Percentiles rank a stretch among this genome's conserved stretches.
Conservation (phyloP, 306 rosid genomes). For the Prunus padus region DNA sequence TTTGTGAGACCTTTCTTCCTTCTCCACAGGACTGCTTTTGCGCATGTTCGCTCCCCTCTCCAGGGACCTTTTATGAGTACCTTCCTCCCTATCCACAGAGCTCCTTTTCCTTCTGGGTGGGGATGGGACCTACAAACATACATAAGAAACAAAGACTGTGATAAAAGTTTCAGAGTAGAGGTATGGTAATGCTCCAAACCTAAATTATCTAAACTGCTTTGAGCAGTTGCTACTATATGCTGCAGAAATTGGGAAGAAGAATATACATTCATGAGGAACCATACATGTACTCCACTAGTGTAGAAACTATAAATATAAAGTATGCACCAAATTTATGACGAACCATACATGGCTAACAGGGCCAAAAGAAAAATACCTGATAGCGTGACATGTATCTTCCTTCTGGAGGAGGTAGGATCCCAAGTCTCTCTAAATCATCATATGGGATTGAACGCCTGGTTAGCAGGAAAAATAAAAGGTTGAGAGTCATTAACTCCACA, state of each 20-base stretch:
- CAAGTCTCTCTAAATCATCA: constrained; percentile 72
- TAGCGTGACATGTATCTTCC: constrained; percentile 82
- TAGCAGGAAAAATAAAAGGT: constrained; percentile 16
- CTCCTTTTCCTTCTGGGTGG: constrained; percentile 69
- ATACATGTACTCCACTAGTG: no score
- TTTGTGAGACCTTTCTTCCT: constrained; percentile 25
- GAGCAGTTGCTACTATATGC: neutral
- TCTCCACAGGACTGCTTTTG: constrained; percentile 27
- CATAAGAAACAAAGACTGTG: neutral
- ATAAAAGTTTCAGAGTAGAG: neutral
- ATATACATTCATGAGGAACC: neutral
- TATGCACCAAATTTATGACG: neutral
- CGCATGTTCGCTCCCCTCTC: constrained; percentile 29
- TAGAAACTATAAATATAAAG: no score
- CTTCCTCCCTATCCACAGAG: constrained; percentile 38
- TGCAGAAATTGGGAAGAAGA: neutral
- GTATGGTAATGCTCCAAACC: neutral
- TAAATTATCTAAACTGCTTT: neutral
- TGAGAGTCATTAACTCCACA: neutral
- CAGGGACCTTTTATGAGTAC: constrained; percentile 28
- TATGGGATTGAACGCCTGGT: constrained; percentile 76
- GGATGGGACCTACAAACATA: constrained; percentile 60
- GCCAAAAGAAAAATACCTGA: constrained; percentile 49
- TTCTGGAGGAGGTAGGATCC: constrained; percentile 90
- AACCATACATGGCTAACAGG: neutral